Base-by-base conservation (phyloP, 805 yeast genomes). In the Pichia californica region DNA sequence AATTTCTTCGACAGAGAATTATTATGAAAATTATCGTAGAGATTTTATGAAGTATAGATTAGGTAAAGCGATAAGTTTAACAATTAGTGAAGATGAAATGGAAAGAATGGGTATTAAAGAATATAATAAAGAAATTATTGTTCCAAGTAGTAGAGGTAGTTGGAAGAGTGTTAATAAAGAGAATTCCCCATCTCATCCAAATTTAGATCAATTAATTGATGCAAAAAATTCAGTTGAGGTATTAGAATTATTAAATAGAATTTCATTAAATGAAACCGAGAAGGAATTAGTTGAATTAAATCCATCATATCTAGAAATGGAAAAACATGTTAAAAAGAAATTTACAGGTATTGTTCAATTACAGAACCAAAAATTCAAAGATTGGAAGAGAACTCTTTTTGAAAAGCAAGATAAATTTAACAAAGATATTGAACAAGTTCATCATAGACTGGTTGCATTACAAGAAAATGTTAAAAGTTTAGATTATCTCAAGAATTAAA, bases 1-100 rank as follows among this genome's bases (percentile, higher is more conserved):
- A 51, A 78, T 87, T 32, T 58, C 67, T n/a, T 71, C 88, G 7
- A 86, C 95, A 7, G 91, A 88, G 53, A 68, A 70, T n/a, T 77
- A 83, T 58, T 88, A 82, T 63, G 94, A 83, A 52, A 70, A 69
- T 28, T 87, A 77, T 64, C 75, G 96, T 36, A 58, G 67, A 18
- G 70, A 70, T 36, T 74, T 82, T 55, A 67, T 84, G 64, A 55
- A 48, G 33, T 60, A 55, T 47, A 51, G 63, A 48, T 41, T 61
- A 34, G 57, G 56, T n/a, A 58, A 56, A 41, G 53, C 65, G 2
- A 48, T 59, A 41, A 58, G 53, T 42, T 41, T 52, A 21, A 46
- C 45, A n/a, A 14, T 40, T 10, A 19, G 29, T 26, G 34, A 41
- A n/a, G 48, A 44, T 29, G 44, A 47, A 10, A 18, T 38, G 15